Percentiles rank a stretch among this genome's conserved stretches.
phyloP scores from a whole-genome alignment of 116 monocot species.

The Dioscorea cayenensis region DNA sequence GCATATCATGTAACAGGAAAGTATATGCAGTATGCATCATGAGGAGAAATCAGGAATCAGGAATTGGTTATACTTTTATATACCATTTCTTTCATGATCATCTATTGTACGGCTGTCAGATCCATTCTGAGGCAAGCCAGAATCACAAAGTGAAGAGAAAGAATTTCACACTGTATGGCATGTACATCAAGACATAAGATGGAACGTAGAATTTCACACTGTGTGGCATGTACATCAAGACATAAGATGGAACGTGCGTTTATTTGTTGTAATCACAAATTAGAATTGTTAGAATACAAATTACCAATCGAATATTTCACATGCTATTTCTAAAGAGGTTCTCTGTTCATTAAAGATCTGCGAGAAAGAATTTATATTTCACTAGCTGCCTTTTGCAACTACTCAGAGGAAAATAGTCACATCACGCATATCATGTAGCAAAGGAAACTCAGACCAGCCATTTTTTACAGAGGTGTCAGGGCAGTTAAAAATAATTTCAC shows the following conservation, averaged over 20 bases:
- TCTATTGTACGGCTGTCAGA: slow-evolving; percentile 76
- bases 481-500: slow-evolving; percentile 62
- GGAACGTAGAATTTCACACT: slow-evolving; percentile 44
- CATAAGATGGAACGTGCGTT: slow-evolving; percentile 58
- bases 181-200: slow-evolving; percentile 74
- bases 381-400: too few relatives aligned
- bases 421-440: too few relatives aligned
- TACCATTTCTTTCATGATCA: slow-evolving; percentile 51
- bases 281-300: too few relatives aligned
- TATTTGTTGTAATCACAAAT: too few relatives aligned
- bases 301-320: too few relatives aligned
- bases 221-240: slow-evolving; percentile 62
- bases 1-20: too few relatives aligned
- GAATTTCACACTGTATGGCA: slow-evolving; percentile 31
- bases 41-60: too few relatives aligned
- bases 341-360: too few relatives aligned
- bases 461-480: slow-evolving; percentile 75
- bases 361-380: too few relatives aligned
- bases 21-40: too few relatives aligned
- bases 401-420: too few relatives aligned
- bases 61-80: slow-evolving; percentile 28
- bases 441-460: slow-evolving; percentile 39
- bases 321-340: too few relatives aligned
- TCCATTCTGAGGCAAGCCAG: slow-evolving; percentile 66
- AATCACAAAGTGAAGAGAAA: slow-evolving; percentile 64